Evolutionary conservation across 202 grass and related monocot species (phyloP).

Genomic region (Panicum virgatum): DNA sequence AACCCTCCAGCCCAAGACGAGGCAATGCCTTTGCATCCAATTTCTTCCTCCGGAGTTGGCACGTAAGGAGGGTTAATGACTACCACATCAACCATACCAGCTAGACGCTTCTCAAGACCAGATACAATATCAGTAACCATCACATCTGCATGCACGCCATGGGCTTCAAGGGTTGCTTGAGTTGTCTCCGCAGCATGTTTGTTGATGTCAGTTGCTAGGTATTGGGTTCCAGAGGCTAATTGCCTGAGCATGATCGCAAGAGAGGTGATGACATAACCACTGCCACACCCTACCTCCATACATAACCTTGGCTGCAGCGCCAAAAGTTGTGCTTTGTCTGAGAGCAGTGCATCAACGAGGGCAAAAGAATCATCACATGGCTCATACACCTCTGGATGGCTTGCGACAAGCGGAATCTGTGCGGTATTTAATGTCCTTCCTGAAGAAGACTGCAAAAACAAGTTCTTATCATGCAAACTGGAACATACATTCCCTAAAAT

Average conservation of each 20-base stretch:
- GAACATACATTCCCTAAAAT: constrained; percentile 4
- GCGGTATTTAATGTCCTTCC: constrained; percentile 68
- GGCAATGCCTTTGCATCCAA: constrained; percentile 70
- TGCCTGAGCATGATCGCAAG: constrained; percentile 82
- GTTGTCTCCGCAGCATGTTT: constrained; percentile 73
- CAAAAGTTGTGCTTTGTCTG: constrained; percentile 70
- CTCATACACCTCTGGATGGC: constrained; percentile 88
- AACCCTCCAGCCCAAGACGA: constrained; percentile 93
- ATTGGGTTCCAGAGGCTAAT: constrained; percentile 62
- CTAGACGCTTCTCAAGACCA: constrained; percentile 69
- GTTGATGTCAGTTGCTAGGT: constrained; percentile 92
- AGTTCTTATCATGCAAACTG: constrained; percentile 26
- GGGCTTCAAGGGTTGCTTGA: constrained; percentile 71
- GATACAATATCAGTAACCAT: constrained; percentile 73
- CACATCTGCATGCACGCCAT: constrained; percentile 79
- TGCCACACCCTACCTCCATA: constrained; percentile 80
- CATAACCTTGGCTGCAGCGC: constrained; percentile 70
- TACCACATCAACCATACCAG: constrained; percentile 76
- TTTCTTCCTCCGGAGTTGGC: constrained; percentile 89
- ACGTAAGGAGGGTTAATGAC: constrained; percentile 96
- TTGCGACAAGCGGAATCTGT: constrained; percentile 72
- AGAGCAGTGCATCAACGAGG: constrained; percentile 91
- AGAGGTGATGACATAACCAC: constrained; percentile 93
- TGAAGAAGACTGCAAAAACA: constrained; percentile 45
- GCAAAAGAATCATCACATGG: constrained; percentile 95